phyloP scores from a whole-genome alignment of 2,329 filamentous ascomycete species.

The Monosporascus ibericus region DNA sequence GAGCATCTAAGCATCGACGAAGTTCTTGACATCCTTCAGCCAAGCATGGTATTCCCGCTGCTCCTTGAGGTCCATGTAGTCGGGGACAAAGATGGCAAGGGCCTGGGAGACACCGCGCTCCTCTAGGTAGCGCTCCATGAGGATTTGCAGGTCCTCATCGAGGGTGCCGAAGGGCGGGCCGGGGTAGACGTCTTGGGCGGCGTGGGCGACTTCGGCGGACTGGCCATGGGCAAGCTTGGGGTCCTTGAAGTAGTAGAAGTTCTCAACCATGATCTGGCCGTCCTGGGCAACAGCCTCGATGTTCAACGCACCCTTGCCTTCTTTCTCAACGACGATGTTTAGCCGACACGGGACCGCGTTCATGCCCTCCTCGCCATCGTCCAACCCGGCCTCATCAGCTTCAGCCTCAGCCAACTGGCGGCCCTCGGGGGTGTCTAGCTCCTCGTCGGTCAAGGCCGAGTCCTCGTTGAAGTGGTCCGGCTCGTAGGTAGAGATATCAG shows the following conservation, averaged over 20 bases:
- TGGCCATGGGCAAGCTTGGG: constrained; percentile 70
- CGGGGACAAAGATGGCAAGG: constrained; percentile 83
- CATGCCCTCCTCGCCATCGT: constrained; percentile 43
- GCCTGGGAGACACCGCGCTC: constrained; percentile 86
- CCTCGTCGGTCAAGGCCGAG: constrained; percentile 46
- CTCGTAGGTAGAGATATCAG: constrained; percentile 66
- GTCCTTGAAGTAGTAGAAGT: constrained; percentile 81
- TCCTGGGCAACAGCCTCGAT: constrained; percentile 84
- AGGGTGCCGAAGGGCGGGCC: constrained; percentile 91
- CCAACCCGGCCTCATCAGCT: constrained; percentile 46
- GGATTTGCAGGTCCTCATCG: constrained; percentile 88
- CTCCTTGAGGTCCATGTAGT: constrained; percentile 98
- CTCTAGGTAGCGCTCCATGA: constrained; percentile 90
- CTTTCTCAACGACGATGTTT: constrained; percentile 84
- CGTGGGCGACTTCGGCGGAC: constrained; percentile 70
- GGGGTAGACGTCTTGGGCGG: constrained; percentile 72
- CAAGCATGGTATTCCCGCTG: constrained; percentile 93
- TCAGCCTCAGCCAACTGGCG: constrained; percentile 51
- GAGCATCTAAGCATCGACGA: constrained; percentile 61
- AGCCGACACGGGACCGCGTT: constrained; percentile 72
- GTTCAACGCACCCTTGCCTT: constrained; percentile 75
- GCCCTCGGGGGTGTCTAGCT: constrained; percentile 49
- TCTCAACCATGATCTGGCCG: constrained; percentile 80
- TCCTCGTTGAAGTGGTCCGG: constrained; percentile 54
- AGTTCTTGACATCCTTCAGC: constrained; percentile 81